A percentile compares a stretch with the other conserved stretches of the same genome.
These are phyloP conservation scores for Chloropicon primus DNA, from an alignment of 139 green algal genomes.

Conservation along the genomic window DNA sequence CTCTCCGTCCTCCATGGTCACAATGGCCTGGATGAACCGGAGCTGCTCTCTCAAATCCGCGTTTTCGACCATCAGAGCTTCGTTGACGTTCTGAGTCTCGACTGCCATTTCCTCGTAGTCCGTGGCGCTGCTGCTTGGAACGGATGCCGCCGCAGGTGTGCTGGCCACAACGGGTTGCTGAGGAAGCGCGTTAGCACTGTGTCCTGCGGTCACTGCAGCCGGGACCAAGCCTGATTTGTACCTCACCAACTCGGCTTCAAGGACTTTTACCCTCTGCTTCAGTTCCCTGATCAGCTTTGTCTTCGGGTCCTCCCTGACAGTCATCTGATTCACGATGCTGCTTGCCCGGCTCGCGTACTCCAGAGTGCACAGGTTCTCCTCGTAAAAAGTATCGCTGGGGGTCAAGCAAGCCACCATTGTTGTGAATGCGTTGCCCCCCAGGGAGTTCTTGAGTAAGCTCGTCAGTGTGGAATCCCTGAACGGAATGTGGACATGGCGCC, in stretches of 20 bases:
- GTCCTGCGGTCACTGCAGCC: background rate
- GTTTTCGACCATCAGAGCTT: constrained; percentile 19
- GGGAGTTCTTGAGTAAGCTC: constrained; percentile 33
- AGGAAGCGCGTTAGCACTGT: too few species aligned
- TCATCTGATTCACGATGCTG: constrained; percentile 4
- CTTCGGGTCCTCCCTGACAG: constrained; percentile 35
- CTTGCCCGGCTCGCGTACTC: constrained; percentile 30
- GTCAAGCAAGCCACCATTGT: constrained; percentile 37
- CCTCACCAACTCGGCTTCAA: constrained; percentile 1
- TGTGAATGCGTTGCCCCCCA: constrained; percentile 32
- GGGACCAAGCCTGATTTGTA: background rate
- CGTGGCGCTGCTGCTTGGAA: constrained; percentile 12
- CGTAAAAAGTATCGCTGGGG: constrained; percentile 15
- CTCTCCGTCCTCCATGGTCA: background rate
- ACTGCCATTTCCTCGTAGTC: background rate
- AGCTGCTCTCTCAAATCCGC: constrained; percentile 14
- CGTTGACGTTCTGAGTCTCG: constrained; percentile 1
- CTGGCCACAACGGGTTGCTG: too few species aligned
- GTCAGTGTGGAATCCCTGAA: constrained; percentile 50
- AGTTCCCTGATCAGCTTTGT: constrained; percentile 36
- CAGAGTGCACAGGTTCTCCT: constrained; percentile 39
- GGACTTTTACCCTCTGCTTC: constrained; percentile 8
- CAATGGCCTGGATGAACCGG: constrained; percentile 17
- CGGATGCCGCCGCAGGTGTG: too few species aligned
- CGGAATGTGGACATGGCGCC: constrained; percentile 28